Percentiles rank a stretch among this genome's conserved stretches.
Evolutionary conservation across 257 asterid genomes (phyloP).

Genomic region (Solanum paucissectum): DNA sequence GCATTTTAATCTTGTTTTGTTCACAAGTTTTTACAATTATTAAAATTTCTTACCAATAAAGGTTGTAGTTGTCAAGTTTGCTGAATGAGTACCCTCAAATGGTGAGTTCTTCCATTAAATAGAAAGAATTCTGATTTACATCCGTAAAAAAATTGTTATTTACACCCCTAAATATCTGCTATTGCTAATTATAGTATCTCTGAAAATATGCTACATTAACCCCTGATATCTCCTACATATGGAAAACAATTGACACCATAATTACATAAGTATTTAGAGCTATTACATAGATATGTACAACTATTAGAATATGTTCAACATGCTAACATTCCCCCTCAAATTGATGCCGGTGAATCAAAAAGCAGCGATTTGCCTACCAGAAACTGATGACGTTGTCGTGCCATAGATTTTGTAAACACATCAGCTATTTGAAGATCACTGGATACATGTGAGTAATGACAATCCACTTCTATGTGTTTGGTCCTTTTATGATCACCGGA

Average conservation of each 20-base stretch:
- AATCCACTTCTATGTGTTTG: too few species aligned
- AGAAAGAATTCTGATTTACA: not conserved
- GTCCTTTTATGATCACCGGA: too few species aligned
- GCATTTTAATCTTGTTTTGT: not conserved
- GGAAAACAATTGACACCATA: not conserved
- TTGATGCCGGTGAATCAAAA: too few species aligned
- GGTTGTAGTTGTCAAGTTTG: not conserved
- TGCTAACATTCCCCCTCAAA: too few species aligned
- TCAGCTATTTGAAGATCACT: too few species aligned
- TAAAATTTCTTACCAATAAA: not conserved
- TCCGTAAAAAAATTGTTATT: too few species aligned
- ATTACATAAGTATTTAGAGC: not conserved
- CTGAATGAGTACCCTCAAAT: not conserved
- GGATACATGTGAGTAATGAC: too few species aligned
- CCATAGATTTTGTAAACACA: too few species aligned
- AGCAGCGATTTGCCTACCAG: too few species aligned
- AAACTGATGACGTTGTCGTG: too few species aligned
- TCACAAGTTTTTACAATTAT: not conserved
- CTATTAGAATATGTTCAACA: not conserved
- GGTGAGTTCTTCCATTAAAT: not conserved
- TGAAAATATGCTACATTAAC: not conserved
- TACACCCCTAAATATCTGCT: not conserved
- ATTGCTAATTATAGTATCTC: not conserved
- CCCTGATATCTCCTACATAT: not conserved
- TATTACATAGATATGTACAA: not conserved